A percentile compares a stretch with the other conserved stretches of the same genome.
These are phyloP conservation scores for Cordia subcordata DNA, from an alignment of 257 asterid genomes.

Conservation along the genomic window DNA sequence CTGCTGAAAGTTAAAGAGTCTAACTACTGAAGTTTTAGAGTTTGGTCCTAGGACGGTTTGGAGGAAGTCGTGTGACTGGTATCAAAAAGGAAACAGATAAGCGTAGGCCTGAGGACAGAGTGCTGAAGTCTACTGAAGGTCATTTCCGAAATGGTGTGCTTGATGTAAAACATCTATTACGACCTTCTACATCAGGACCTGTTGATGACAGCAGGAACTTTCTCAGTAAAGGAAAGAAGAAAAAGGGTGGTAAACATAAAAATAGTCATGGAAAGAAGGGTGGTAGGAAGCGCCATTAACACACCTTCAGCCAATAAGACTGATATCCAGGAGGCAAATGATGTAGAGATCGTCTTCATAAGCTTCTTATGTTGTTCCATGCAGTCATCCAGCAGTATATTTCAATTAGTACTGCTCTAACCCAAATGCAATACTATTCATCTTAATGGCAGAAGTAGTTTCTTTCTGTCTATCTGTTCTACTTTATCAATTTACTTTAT, in stretches of 20 bases:
- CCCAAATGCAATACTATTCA: too few relatives aligned
- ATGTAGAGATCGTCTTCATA: not conserved
- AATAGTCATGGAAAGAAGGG: conserved; percentile 51
- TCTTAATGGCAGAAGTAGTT: too few relatives aligned
- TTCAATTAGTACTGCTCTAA: too few relatives aligned
- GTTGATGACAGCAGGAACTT: conserved; percentile 14
- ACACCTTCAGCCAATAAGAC: not conserved
- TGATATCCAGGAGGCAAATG: not conserved
- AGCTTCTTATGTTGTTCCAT: not conserved
- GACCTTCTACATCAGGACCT: conserved; percentile 44
- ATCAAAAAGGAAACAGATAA: conserved; percentile 33
- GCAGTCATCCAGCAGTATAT: too few relatives aligned
- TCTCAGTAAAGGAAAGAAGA: conserved; percentile 44
- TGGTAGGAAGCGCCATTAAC: conserved; percentile 40
- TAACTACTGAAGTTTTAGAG: conserved; percentile 34
- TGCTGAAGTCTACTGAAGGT: conserved; percentile 65
- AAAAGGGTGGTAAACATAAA: conserved; percentile 32
- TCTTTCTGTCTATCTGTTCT: not conserved
- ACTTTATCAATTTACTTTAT: not conserved
- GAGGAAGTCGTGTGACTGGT: conserved; percentile 34
- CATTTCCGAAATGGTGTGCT: conserved; percentile 79
- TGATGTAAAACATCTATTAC: conserved; percentile 58
- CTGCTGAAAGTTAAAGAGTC: not conserved
- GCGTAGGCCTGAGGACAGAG: conserved; percentile 60
- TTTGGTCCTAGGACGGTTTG: conserved; percentile 58